These are phyloP conservation scores for Aureobasidium melanogenum DNA, from an alignment of 2,329 filamentous ascomycete genomes.

Conservation along the genomic window DNA sequence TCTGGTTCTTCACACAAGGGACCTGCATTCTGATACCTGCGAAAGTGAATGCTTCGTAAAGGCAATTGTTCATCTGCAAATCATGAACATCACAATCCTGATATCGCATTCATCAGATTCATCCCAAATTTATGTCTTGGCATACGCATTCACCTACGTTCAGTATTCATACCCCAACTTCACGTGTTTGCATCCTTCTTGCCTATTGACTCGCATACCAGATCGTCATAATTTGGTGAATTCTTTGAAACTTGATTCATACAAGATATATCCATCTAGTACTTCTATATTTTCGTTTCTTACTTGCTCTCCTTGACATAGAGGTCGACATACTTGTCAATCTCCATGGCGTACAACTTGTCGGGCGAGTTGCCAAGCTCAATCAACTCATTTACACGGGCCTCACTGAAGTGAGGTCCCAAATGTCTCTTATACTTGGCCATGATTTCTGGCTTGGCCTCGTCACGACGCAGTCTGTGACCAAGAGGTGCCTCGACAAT, in stretches of 20 bases:
- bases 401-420: slow-evolving; percentile 67
- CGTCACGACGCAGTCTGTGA: slow-evolving; percentile 81
- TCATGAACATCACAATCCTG: not conserved
- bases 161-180: not conserved
- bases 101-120: not conserved
- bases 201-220: not conserved
- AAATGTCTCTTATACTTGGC: slow-evolving; percentile 94
- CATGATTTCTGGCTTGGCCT: slow-evolving; percentile 95
- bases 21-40: too few species aligned
- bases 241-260: not conserved
- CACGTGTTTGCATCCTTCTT: not conserved
- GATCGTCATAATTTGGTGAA: not conserved
- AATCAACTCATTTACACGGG: slow-evolving; percentile 72
- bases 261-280: not conserved
- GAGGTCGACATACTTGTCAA: slow-evolving; percentile 91
- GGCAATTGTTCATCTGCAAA: too few species aligned
- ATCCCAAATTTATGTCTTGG: not conserved
- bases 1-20: too few species aligned
- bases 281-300: not conserved
- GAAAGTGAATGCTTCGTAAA: not conserved
- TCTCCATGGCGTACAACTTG: slow-evolving; percentile 68
- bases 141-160: not conserved
- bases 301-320: slow-evolving; percentile 49
- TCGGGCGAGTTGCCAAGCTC: slow-evolving; percentile 66
- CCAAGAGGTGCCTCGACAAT: slow-evolving; percentile 90